phyloP scores from a whole-genome alignment of 148 eudicot genomes.

The Heliosperma pusillum region DNA sequence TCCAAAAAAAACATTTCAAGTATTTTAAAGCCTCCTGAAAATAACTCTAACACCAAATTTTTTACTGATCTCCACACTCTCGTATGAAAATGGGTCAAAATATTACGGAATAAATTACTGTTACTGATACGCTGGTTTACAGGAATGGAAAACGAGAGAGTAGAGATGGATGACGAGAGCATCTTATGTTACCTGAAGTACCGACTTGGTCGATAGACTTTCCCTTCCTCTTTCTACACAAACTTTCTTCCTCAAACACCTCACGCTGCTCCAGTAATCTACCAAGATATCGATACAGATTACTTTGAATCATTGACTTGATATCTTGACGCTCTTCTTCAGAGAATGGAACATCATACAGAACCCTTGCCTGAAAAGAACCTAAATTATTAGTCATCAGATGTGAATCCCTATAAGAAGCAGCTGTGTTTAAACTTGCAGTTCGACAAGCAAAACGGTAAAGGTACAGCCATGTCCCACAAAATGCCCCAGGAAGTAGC shows the following conservation, averaged over 20 bases:
- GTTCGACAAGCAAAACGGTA: background rate
- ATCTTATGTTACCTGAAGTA: constrained; percentile 52
- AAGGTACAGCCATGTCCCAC: background rate
- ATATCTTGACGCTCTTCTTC: constrained; percentile 61
- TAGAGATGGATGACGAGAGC: background rate
- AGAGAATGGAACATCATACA: constrained; percentile 60
- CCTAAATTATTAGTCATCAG: background rate
- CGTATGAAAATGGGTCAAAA: background rate
- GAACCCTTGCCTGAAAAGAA: constrained; percentile 56
- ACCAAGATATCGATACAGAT: constrained; percentile 57
- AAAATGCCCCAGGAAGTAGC: background rate
- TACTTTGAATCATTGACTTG: constrained; percentile 64
- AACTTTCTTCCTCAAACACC: constrained; percentile 58
- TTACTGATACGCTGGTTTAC: background rate
- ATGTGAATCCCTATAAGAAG: background rate
- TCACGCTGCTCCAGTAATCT: constrained; percentile 76
- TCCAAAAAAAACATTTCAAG: background rate
- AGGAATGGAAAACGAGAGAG: background rate
- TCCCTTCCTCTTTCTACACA: constrained; percentile 35
- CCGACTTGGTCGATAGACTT: constrained; percentile 36
- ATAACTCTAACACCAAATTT: too few relatives aligned
- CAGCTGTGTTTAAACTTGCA: background rate
- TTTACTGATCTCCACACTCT: background rate
- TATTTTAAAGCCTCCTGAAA: background rate
- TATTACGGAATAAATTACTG: background rate